Conservation (phyloP, 2,329 filamentous ascomycete genomes). For the Fusarium drepaniforme region DNA sequence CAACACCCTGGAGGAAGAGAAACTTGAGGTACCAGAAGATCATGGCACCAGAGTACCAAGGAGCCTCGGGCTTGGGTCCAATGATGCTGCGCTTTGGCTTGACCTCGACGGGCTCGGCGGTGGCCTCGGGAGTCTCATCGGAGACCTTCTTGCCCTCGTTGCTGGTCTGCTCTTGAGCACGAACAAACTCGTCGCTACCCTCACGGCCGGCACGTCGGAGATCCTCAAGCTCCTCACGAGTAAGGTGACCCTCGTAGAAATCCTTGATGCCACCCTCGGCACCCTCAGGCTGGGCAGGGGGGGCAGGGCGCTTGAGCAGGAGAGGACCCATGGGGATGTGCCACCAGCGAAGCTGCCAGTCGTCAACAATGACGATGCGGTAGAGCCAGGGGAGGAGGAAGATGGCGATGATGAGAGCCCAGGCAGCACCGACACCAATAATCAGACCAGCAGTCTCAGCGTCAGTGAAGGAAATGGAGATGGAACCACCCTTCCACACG, state of each 20-base stretch:
- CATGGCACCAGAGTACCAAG: too few relatives aligned
- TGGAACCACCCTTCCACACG: slow-evolving; percentile 65
- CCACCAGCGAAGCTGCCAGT: slow-evolving; percentile 70
- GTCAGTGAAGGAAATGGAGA: slow-evolving; percentile 51
- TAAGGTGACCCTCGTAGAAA: slow-evolving; percentile 69
- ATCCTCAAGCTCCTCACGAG: slow-evolving; percentile 62
- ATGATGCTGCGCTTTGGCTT: slow-evolving; percentile 35
- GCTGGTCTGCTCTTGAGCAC: slow-evolving; percentile 29
- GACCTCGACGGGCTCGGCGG: slow-evolving; percentile 15
- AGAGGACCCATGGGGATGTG: slow-evolving; percentile 66
- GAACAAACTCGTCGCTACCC: slow-evolving; percentile 39
- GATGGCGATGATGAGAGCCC: slow-evolving; percentile 59
- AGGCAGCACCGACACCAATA: slow-evolving; percentile 64
- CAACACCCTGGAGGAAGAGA: slow-evolving; percentile 39
- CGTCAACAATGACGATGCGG: slow-evolving; percentile 68
- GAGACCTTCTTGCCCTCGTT: slow-evolving; percentile 41
- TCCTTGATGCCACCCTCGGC: slow-evolving; percentile 66
- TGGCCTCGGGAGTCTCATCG: neutral
- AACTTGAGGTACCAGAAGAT: slow-evolving; percentile 44
- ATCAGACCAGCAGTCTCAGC: slow-evolving; percentile 65
- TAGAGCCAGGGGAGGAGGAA: slow-evolving; percentile 73
- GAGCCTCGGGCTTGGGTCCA: slow-evolving; percentile 37
- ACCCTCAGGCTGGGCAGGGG: slow-evolving; percentile 73
- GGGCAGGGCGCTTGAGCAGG: slow-evolving; percentile 58
- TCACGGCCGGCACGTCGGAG: slow-evolving; percentile 49